These are phyloP conservation scores for Talaromyces sp. DNA, from an alignment of 2,329 filamentous ascomycete species.

Conservation along the genomic window DNA sequence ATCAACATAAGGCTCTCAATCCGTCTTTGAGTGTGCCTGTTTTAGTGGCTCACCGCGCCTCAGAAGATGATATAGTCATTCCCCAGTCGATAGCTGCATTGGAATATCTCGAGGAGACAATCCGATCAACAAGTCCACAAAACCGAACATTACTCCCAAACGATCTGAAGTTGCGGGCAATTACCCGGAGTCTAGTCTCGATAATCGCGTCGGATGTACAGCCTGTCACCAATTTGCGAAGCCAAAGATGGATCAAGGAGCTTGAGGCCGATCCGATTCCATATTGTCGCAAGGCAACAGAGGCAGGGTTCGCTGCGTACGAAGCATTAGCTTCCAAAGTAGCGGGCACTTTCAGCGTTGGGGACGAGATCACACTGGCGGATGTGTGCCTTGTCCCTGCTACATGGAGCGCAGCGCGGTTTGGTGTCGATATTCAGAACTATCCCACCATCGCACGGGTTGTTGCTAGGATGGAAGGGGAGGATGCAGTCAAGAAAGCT, in stretches of 20 bases:
- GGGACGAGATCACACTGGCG: conserved; percentile 57
- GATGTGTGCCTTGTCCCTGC: conserved; percentile 61
- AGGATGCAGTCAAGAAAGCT: conserved; percentile 54
- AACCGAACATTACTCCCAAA: conserved; percentile 49
- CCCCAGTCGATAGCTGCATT: conserved; percentile 61
- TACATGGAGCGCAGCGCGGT: conserved; percentile 57
- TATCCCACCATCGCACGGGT: conserved; percentile 52
- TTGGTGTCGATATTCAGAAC: conserved; percentile 52
- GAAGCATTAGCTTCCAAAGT: conserved; percentile 44
- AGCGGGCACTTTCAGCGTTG: conserved; percentile 56
- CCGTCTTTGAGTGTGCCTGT: conserved; percentile 58
- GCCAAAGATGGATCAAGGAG: conserved; percentile 51
- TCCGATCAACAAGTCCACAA: conserved; percentile 32
- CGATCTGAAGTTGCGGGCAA: conserved; percentile 47
- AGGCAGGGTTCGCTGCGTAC: conserved; percentile 57
- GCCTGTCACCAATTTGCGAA: conserved; percentile 59
- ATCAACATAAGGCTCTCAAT: conserved; percentile 51
- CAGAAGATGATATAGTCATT: conserved; percentile 39
- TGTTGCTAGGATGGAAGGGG: conserved; percentile 46
- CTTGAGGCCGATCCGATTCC: conserved; percentile 46
- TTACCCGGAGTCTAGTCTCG: conserved; percentile 53
- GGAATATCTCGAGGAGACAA: conserved; percentile 61
- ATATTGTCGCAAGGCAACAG: conserved; percentile 56
- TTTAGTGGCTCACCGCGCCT: conserved; percentile 41
- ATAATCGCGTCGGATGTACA: conserved; percentile 61